Evolutionary conservation across 192 early-diverging fungal genomes (phyloP).

Genomic region (Coemansia javaensis): DNA sequence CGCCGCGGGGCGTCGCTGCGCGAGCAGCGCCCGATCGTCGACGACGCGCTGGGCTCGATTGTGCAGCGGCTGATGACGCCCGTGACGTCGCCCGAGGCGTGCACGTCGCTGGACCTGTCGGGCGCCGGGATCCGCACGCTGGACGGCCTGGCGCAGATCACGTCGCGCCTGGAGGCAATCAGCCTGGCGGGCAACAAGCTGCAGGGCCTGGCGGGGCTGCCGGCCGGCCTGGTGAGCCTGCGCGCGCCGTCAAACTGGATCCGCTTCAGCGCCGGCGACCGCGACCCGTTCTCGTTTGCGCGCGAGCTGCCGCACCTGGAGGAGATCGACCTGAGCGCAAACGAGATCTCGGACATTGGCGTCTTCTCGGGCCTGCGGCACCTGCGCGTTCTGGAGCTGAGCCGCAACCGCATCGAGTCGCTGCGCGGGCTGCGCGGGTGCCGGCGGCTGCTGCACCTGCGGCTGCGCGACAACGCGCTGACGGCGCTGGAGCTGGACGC

Average conservation of each 20-base stretch:
- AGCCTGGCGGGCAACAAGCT: slow-evolving; percentile 39
- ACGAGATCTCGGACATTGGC: slow-evolving; percentile 43
- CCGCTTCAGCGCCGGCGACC: slow-evolving; percentile 23
- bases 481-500: slow-evolving; percentile 31
- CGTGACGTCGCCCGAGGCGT: slow-evolving; percentile 34
- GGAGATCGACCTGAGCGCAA: slow-evolving; percentile 40
- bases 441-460: slow-evolving; percentile 25
- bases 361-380: slow-evolving; percentile 45
- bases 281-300: slow-evolving; percentile 27
- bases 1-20: slow-evolving; percentile 5
- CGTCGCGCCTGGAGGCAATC: slow-evolving; percentile 41
- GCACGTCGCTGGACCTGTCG: slow-evolving; percentile 34
- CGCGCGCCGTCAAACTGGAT: slow-evolving; percentile 48
- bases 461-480: slow-evolving; percentile 42
- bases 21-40: slow-evolving; percentile 21
- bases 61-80: slow-evolving; percentile 44
- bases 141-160: slow-evolving; percentile 29
- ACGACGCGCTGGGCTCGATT: slow-evolving; percentile 43
- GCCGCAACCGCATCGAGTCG: slow-evolving; percentile 38
- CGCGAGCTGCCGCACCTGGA: slow-evolving; percentile 48
- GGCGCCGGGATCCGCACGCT: slow-evolving; percentile 44
- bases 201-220: slow-evolving; percentile 31
- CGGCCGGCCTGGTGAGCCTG: slow-evolving; percentile 33
- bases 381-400: slow-evolving; percentile 35
- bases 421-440: slow-evolving; percentile 28